These are phyloP conservation scores for Amaranthus cruentus DNA, from an alignment of 148 eudicot genomes.

Conservation along the genomic window DNA sequence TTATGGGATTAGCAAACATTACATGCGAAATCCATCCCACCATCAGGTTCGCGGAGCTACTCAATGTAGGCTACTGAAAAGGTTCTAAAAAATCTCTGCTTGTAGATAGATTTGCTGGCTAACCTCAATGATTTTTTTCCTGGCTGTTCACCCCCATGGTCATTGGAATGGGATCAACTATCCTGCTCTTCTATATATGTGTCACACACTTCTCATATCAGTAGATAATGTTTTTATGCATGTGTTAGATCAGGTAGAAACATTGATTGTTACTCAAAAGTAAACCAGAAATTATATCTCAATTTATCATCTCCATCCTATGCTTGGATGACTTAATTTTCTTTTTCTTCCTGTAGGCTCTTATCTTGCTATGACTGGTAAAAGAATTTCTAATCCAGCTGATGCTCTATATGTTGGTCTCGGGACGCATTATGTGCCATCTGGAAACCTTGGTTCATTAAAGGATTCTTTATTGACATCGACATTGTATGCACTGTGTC, in stretches of 20 bases:
- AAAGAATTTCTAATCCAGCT: constrained; percentile 74
- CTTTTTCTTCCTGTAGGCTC: constrained; percentile 54
- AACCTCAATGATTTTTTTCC: too few species aligned
- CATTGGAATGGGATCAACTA: background rate
- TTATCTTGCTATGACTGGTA: constrained; percentile 95
- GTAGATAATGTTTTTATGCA: background rate
- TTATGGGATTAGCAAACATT: background rate
- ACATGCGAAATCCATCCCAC: background rate
- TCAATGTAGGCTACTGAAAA: background rate
- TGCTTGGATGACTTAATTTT: constrained; percentile 2
- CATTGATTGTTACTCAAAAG: too few species aligned
- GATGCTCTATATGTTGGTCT: constrained; percentile 90
- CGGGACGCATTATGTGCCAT: constrained; percentile 83
- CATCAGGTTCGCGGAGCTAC: background rate
- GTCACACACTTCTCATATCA: background rate
- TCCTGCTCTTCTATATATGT: background rate
- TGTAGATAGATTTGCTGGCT: background rate
- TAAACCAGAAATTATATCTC: background rate
- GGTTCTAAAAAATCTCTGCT: background rate
- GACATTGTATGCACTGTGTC: constrained; percentile 48
- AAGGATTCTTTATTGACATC: constrained; percentile 65
- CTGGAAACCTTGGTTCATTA: constrained; percentile 58
- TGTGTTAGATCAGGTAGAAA: too few species aligned
- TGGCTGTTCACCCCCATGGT: too few species aligned
- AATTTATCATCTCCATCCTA: background rate